phyloP scores from a whole-genome alignment of 1,284 basidiomycete species.

The Boletus semigastroideus region DNA sequence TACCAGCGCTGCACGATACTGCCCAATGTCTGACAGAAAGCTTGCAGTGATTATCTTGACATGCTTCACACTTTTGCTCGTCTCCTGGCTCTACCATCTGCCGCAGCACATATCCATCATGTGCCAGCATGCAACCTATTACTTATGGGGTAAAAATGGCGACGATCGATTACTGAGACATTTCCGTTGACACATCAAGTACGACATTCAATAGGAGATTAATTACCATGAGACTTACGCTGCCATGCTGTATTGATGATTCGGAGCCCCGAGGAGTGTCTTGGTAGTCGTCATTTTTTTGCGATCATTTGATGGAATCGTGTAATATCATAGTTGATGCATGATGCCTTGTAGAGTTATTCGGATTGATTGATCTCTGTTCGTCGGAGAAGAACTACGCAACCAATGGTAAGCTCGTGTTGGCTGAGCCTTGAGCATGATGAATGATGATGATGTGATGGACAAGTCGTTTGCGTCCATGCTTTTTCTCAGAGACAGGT shows the following conservation, averaged over 20 bases:
- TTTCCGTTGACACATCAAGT: constrained; percentile 26
- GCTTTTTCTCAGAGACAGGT: too few species aligned
- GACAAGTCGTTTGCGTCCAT: background rate
- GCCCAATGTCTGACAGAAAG: constrained; percentile 1
- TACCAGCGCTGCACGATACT: background rate
- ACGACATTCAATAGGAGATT: constrained; percentile 3
- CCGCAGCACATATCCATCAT: constrained; percentile 40
- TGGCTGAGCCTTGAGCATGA: background rate
- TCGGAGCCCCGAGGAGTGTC: background rate
- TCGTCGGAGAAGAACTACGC: background rate
- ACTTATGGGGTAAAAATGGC: constrained; percentile 41
- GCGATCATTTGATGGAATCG: background rate
- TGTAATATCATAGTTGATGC: background rate
- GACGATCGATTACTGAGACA: constrained; percentile 33
- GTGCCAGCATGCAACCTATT: constrained; percentile 40
- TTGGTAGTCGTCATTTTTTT: too few species aligned
- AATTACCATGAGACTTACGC: constrained; percentile 14
- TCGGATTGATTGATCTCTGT: background rate
- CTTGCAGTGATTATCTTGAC: constrained; percentile 36
- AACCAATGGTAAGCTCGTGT: background rate
- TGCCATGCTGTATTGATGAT: constrained; percentile 3
- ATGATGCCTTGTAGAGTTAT: background rate
- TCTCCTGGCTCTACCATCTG: constrained; percentile 37
- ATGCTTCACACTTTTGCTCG: constrained; percentile 31
- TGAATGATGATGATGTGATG: background rate